phyloP scores from a whole-genome alignment of 2,329 filamentous ascomycete genomes.

The Penicillium hordei region DNA sequence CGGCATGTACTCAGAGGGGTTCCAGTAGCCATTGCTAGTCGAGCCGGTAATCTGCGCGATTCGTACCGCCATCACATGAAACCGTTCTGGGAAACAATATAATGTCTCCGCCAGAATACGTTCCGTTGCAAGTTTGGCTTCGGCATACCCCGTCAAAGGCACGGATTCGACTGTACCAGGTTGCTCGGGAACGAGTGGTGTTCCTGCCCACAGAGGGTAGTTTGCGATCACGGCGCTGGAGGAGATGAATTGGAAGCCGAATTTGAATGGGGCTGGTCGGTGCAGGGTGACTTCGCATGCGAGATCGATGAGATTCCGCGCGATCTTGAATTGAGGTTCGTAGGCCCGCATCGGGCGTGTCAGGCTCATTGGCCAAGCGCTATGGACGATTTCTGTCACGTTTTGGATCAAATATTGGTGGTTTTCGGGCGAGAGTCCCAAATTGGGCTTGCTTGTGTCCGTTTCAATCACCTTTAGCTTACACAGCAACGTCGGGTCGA shows the following conservation, averaged over 20 bases:
- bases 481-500: background rate
- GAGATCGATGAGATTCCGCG: background rate
- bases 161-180: too few species aligned
- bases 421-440: background rate
- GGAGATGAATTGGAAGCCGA: slow-evolving; percentile 17
- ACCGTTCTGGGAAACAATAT: too few species aligned
- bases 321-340: background rate
- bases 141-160: too few species aligned
- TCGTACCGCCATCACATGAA: background rate
- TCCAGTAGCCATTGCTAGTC: slow-evolving; percentile 14
- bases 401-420: background rate
- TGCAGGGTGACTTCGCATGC: background rate
- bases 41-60: slow-evolving; percentile 9
- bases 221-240: slow-evolving; percentile 1
- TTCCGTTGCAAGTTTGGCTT: too few species aligned
- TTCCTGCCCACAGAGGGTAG: background rate
- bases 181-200: too few species aligned
- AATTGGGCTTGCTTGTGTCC: background rate
- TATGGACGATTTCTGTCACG: slow-evolving; percentile 11
- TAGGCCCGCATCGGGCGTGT: background rate
- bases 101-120: too few species aligned
- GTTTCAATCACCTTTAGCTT: slow-evolving; percentile 6
- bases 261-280: background rate
- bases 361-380: background rate
- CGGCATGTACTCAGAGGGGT: slow-evolving; percentile 11